Conservation (phyloP, 169 alveolate genomes). For the Plasmodium relictum region DNA sequence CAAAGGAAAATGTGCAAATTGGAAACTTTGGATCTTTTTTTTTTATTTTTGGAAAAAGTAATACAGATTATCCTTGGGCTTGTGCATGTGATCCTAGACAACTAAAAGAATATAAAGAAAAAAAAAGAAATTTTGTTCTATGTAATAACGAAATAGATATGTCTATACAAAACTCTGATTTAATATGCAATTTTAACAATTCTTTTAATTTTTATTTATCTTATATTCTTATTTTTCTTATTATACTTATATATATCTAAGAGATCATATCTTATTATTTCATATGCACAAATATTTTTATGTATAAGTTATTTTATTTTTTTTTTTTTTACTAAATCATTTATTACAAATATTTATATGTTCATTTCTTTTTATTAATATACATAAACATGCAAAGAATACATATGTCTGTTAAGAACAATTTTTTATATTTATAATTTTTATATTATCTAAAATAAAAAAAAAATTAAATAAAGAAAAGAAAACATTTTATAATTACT, state of each 20-base stretch:
- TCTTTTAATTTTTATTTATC: constrained; percentile 58
- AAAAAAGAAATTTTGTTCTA: constrained; percentile 80
- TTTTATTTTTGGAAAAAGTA: constrained; percentile 70
- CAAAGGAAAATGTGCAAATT: constrained; percentile 49
- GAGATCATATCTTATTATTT: background rate
- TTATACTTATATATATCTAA: constrained; percentile 28
- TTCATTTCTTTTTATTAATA: too few species aligned
- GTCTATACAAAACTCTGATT: constrained; percentile 82
- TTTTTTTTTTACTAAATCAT: background rate
- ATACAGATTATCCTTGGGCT: constrained; percentile 89
- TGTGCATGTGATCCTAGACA: constrained; percentile 84
- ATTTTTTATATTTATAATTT: background rate
- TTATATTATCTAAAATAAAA: too few species aligned
- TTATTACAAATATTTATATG: too few species aligned
- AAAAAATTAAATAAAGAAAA: too few species aligned
- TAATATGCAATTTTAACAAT: constrained; percentile 84
- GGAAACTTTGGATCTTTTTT: constrained; percentile 70
- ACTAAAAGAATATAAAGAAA: constrained; percentile 77
- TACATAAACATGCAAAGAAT: background rate
- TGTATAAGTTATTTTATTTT: background rate
- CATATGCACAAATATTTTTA: background rate
- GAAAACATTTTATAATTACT: too few species aligned
- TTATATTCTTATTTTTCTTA: constrained; percentile 29
- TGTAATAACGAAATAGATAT: constrained; percentile 86
- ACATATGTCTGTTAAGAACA: background rate